Percentiles rank a stretch among this genome's conserved stretches.
phyloP scores from a whole-genome alignment of 2,329 filamentous ascomycete genomes.

The Trichoderma asperellum region DNA sequence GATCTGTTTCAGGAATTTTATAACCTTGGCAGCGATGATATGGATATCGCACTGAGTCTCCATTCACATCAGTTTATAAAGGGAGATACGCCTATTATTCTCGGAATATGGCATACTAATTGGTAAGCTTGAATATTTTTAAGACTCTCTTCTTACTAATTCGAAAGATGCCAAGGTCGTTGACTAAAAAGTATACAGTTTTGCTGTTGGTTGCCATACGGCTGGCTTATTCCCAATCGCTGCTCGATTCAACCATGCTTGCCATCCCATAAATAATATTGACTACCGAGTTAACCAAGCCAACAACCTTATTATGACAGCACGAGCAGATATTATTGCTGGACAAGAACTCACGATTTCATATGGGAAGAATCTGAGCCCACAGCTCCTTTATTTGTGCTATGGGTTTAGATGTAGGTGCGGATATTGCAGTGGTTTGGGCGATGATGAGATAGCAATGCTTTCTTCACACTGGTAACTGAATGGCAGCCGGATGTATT shows the following conservation, averaged over 20 bases:
- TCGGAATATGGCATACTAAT: slow-evolving; percentile 52
- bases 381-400: slow-evolving; percentile 44
- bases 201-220: slow-evolving; percentile 34
- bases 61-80: slow-evolving; percentile 41
- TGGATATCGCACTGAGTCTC: slow-evolving; percentile 44
- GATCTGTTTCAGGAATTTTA: slow-evolving; percentile 44
- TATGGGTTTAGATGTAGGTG: slow-evolving; percentile 61
- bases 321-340: slow-evolving; percentile 42
- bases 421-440: slow-evolving; percentile 47
- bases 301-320: slow-evolving; percentile 47
- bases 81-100: slow-evolving; percentile 37
- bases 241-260: slow-evolving; percentile 64
- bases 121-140: slow-evolving; percentile 43
- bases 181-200: slow-evolving; percentile 32
- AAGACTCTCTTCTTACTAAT: background rate
- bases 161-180: background rate
- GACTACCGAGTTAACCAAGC: slow-evolving; percentile 48
- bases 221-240: slow-evolving; percentile 55
- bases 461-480: slow-evolving; percentile 20
- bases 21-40: slow-evolving; percentile 39
- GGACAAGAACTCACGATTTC: slow-evolving; percentile 58
- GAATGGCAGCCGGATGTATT: too few relatives aligned
- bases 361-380: slow-evolving; percentile 47
- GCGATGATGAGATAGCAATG: slow-evolving; percentile 27
- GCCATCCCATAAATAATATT: slow-evolving; percentile 48